These are phyloP conservation scores for Xylaria venustula DNA, from an alignment of 495 filamentous ascomycete species.

Conservation along the genomic window DNA sequence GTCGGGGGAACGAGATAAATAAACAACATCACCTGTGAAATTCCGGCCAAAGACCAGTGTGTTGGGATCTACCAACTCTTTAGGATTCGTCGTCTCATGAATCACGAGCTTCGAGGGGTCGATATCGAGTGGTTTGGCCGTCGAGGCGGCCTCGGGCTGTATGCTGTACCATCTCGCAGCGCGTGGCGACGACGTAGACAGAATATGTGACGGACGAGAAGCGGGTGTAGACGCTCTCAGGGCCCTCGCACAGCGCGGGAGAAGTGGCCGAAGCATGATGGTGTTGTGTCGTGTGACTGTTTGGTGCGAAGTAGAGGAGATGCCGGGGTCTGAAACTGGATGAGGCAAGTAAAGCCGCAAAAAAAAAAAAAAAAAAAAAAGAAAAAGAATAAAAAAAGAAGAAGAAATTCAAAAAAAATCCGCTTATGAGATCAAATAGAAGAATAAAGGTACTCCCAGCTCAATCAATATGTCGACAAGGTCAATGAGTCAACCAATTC, in stretches of 20 bases:
- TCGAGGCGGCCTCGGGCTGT: conserved; percentile 50
- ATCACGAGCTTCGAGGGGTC: conserved; percentile 75
- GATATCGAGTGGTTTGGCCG: conserved; percentile 54
- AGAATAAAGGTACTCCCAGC: too few species aligned
- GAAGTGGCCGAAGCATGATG: conserved; percentile 27
- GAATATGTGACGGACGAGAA: background rate
- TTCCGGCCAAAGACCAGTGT: conserved; percentile 82
- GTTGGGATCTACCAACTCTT: conserved; percentile 66
- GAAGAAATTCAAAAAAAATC: too few species aligned
- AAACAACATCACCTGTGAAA: conserved; percentile 78
- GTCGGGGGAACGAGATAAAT: background rate
- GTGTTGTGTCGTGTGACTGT: background rate
- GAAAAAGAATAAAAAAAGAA: too few species aligned
- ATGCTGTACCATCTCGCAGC: conserved; percentile 57
- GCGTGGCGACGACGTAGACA: conserved; percentile 16
- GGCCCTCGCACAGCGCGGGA: conserved; percentile 26
- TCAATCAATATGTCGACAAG: too few species aligned
- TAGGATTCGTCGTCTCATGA: conserved; percentile 72
- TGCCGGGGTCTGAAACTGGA: too few species aligned
- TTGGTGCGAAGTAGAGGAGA: too few species aligned
- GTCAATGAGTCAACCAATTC: too few species aligned
- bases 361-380: too few species aligned
- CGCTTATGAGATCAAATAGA: too few species aligned
- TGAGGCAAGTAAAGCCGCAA: too few species aligned
- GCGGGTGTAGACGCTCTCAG: conserved; percentile 16